Evolutionary conservation across 805 yeast species (phyloP).

Genomic region (Candida andamanensis): DNA sequence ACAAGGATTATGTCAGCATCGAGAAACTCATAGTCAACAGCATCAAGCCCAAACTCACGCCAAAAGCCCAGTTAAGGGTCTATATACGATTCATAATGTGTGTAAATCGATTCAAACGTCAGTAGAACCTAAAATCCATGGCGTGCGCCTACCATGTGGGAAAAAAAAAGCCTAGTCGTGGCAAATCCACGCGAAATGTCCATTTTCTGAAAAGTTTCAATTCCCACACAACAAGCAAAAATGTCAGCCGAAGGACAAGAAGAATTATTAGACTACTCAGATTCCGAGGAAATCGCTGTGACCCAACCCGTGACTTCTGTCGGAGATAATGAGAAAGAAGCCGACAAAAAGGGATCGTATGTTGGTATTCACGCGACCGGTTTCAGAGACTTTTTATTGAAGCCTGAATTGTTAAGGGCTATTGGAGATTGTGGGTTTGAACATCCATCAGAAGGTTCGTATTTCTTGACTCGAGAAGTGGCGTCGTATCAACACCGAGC

Average conservation of each 20-base stretch:
- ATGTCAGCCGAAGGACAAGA: slow-evolving; percentile 98
- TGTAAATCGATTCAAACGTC: slow-evolving; percentile 5
- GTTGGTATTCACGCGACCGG: slow-evolving; percentile 98
- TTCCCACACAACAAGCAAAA: slow-evolving; percentile 5
- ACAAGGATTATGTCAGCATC: slow-evolving; percentile 3
- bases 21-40: slow-evolving; percentile 3
- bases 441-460: slow-evolving; percentile 98
- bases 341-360: slow-evolving; percentile 91
- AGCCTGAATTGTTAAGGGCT: slow-evolving; percentile 96
- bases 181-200: no score
- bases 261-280: slow-evolving; percentile 98
- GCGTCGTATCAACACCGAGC: not conserved
- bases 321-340: slow-evolving; percentile 50
- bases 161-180: no score
- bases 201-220: no score
- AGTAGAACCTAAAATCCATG: no score
- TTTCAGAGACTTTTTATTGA: slow-evolving; percentile 93
- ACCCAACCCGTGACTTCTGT: slow-evolving; percentile 46
- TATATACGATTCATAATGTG: slow-evolving; percentile 8
- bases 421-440: slow-evolving; percentile 99
- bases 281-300: slow-evolving; percentile 90
- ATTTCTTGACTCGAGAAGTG: slow-evolving; percentile 10
- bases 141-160: no score
- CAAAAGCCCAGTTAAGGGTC: slow-evolving; percentile 5
- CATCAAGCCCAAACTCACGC: slow-evolving; percentile 1